Conservation (phyloP, 2,329 filamentous ascomycete genomes). For the Venturiaceae sp. region DNA sequence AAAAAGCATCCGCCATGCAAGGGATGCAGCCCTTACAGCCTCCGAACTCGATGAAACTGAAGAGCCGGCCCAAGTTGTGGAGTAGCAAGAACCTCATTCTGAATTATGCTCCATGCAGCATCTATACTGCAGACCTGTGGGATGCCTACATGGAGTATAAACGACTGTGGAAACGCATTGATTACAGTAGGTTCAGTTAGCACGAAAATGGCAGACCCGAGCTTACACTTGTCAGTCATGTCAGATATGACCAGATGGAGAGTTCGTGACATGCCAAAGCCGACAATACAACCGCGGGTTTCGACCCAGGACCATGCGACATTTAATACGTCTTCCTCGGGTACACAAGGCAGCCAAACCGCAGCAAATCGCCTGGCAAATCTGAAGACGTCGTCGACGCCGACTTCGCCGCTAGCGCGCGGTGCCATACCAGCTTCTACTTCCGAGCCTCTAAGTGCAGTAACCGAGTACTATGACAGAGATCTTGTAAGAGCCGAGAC, state of each 20-base stretch:
- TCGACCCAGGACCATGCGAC: background rate
- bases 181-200: conserved; percentile 14
- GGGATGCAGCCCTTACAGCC: conserved; percentile 12
- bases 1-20: conserved; percentile 12
- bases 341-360: too few species aligned
- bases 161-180: conserved; percentile 21
- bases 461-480: background rate
- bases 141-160: conserved; percentile 23
- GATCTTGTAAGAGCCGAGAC: conserved; percentile 10
- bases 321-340: background rate
- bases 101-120: conserved; percentile 21
- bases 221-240: background rate
- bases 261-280: background rate
- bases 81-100: conserved; percentile 19
- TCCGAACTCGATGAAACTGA: conserved; percentile 12
- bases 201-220: background rate
- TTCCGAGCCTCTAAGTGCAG: background rate
- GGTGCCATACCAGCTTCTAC: too few species aligned
- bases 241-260: conserved; percentile 6
- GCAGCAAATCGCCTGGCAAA: too few species aligned
- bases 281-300: background rate
- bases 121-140: conserved; percentile 23
- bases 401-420: background rate
- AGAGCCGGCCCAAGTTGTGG: conserved; percentile 13
- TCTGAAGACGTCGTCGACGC: background rate